Conservation (phyloP, 148 eudicot genomes). For the Amaranthus cruentus region DNA sequence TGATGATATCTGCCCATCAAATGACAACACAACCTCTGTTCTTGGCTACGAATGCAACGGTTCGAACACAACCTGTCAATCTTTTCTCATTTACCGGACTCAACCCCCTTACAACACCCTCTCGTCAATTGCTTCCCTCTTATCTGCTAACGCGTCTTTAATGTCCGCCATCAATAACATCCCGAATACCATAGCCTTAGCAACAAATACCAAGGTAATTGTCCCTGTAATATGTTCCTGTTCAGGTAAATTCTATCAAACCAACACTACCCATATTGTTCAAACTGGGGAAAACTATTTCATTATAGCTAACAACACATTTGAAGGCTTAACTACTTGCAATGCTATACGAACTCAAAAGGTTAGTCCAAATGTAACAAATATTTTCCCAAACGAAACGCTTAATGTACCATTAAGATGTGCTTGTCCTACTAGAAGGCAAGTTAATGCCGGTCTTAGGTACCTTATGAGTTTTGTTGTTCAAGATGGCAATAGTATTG, state of each 20-base stretch:
- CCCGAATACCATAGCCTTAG: constrained; percentile 29
- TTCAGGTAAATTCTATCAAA: constrained; percentile 58
- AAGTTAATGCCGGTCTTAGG: constrained; percentile 45
- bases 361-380: constrained; percentile 4
- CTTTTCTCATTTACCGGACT: constrained; percentile 65
- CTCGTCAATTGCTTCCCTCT: constrained; percentile 50
- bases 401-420: constrained; percentile 69
- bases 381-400: constrained; percentile 30
- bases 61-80: constrained; percentile 43
- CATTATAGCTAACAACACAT: constrained; percentile 41
- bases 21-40: constrained; percentile 37
- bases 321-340: constrained; percentile 67
- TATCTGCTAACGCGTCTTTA: constrained; percentile 34
- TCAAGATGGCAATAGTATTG: constrained; percentile 26
- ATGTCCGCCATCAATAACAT: constrained; percentile 46
- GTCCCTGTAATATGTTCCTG: constrained; percentile 80
- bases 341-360: constrained; percentile 51
- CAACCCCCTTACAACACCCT: constrained; percentile 46
- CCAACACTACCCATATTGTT: constrained; percentile 45
- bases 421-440: constrained; percentile 83
- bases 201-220: constrained; percentile 41
- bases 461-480: constrained; percentile 68
- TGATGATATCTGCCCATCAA: constrained; percentile 27
- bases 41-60: constrained; percentile 80
- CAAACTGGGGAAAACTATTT: constrained; percentile 22